phyloP scores from a whole-genome alignment of 306 rosid genomes.

The Abrus pulchellus region DNA sequence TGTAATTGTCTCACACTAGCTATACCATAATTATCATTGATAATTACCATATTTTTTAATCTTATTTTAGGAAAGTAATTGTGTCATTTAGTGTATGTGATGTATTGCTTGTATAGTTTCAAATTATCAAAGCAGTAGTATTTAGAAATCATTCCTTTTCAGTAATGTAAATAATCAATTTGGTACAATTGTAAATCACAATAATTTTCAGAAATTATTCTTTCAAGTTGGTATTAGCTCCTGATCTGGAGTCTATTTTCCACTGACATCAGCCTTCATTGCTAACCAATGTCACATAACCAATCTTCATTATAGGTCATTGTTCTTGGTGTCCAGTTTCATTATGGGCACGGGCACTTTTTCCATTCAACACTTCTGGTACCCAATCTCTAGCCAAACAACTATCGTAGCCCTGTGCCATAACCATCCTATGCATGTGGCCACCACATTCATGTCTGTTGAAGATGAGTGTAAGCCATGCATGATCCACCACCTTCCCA shows the following conservation, averaged over 20 bases:
- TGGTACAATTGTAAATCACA: background rate
- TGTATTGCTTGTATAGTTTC: background rate
- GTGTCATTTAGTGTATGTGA: background rate
- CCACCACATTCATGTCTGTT: too few species aligned
- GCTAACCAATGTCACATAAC: too few species aligned
- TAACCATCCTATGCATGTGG: too few species aligned
- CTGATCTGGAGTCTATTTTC: background rate
- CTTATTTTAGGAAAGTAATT: slow-evolving; percentile 11
- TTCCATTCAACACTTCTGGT: background rate
- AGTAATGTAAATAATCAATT: background rate
- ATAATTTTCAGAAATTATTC: background rate
- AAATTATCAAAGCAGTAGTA: background rate
- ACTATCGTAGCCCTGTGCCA: too few species aligned
- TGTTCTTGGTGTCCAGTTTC: background rate
- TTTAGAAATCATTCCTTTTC: background rate
- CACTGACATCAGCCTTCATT: background rate
- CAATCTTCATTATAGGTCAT: background rate
- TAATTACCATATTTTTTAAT: background rate
- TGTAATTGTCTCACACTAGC: background rate
- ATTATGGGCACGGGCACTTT: background rate
- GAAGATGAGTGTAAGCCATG: too few species aligned
- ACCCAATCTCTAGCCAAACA: background rate
- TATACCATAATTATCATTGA: background rate
- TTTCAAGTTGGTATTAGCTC: background rate
- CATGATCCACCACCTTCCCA: too few species aligned